Conservation (phyloP, 768 basidiomycete genomes). For the Lactarius psammicola region DNA sequence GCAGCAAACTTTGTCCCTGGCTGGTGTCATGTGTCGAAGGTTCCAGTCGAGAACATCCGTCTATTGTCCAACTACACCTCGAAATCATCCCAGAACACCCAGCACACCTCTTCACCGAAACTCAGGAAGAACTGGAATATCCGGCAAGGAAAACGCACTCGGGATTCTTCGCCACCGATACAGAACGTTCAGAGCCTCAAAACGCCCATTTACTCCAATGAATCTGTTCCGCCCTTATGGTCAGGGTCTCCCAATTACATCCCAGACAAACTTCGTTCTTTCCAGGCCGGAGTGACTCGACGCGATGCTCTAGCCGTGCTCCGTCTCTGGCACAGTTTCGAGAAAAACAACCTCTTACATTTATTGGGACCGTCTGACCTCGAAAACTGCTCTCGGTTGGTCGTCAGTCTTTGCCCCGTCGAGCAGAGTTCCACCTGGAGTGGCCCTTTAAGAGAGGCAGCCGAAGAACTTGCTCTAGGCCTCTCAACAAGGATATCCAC, state of each 20-base stretch:
- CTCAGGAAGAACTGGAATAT: constrained; percentile 2
- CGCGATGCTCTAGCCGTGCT: constrained; percentile 37
- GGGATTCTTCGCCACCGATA: neutral
- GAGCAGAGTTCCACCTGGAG: constrained; percentile 14
- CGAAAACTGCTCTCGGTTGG: constrained; percentile 39
- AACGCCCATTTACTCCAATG: neutral
- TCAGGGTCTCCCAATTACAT: constrained; percentile 30
- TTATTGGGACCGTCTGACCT: constrained; percentile 47
- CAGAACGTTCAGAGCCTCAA: constrained; percentile 1
- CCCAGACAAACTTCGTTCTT: constrained; percentile 37
- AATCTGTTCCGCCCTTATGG: constrained; percentile 1
- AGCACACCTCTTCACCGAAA: neutral
- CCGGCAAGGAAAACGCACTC: neutral
- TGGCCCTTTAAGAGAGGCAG: constrained; percentile 28
- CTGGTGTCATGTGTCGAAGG: neutral
- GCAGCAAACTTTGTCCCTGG: neutral
- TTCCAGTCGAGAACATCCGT: neutral
- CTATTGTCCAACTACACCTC: neutral
- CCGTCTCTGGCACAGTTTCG: constrained; percentile 45
- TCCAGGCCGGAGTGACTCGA: constrained; percentile 35
- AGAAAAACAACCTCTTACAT: constrained; percentile 43
- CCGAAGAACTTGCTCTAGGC: constrained; percentile 34
- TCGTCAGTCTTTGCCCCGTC: constrained; percentile 35
- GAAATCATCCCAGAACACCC: neutral
- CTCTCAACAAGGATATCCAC: constrained; percentile 46